Evolutionary conservation across 306 rosid species (phyloP), one percentile per base, ranked within the genome.

Genomic region (Rosa lucieae): DNA sequence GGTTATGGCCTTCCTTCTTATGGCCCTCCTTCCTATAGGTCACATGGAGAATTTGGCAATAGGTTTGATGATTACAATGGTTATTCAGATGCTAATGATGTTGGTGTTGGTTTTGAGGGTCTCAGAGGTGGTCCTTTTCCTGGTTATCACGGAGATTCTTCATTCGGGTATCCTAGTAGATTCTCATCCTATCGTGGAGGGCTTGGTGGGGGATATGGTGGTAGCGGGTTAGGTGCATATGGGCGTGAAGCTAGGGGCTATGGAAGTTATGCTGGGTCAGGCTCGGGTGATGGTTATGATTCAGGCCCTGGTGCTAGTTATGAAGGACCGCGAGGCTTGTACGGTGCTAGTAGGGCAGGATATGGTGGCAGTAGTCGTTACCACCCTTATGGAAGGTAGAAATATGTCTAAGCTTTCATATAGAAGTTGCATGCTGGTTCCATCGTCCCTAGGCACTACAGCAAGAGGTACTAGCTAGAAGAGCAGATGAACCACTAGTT

Each of bases 21-120:
- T 78, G 81, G 68, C 59, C 69, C 81, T 80, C 83, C 81, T 73
- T 78, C 82, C 52, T 80, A 83, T 70, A 76, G 89, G 89, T 69
- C 84, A 83, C 69, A 42, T 77, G 87, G 85, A 43, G 81, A 82
- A 47, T 83, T 73, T 78, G 89, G 87, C 63, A 74, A 72, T 72
- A 80, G 83, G 83, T 81, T 87, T 85, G 88, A 87, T n/a, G 88
- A 83, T 83, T 90, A 88, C 67, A 82, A 91, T 86, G 92, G 90
- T 5, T 90, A 88, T 76, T 84, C 90, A 10, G 80, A 80, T 55
- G 92, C 73, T 67, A 87, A 80, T 73, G 90, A 88, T 51, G 87
- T 82, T 81, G 74, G 87, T 73, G 85, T 84, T 83, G 80, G 89
- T 76, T 85, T 77, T 86, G 92, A 90, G 8, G 89, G 87, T 35